Percentiles rank a stretch among this genome's conserved stretches.
Conservation (phyloP, 2,329 filamentous ascomycete genomes). For the Fusarium sp. region DNA sequence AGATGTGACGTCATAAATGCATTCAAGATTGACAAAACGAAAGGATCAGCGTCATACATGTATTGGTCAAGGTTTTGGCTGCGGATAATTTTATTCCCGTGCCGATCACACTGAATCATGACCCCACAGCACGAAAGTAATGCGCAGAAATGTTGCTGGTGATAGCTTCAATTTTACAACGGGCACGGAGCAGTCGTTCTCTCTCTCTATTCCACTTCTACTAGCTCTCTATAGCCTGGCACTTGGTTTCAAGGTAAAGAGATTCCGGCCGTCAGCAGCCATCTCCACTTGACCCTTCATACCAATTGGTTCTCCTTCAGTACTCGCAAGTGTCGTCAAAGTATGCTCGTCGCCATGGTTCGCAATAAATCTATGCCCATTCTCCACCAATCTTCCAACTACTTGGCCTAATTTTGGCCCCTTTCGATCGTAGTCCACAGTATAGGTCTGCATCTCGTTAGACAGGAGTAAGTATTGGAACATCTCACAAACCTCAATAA, state of each 20-base stretch:
- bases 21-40: background rate
- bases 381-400: conserved; percentile 35
- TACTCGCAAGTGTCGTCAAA: conserved; percentile 24
- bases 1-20: conserved; percentile 27
- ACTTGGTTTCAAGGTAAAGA: background rate
- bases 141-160: background rate
- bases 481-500: conserved; percentile 39
- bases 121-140: background rate
- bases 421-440: conserved; percentile 47
- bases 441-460: conserved; percentile 45
- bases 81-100: background rate
- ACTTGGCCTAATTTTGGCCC: conserved; percentile 38
- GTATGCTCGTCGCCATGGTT: conserved; percentile 46
- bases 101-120: background rate
- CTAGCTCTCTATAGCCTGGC: background rate
- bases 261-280: background rate
- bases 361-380: conserved; percentile 45
- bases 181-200: accelerated
- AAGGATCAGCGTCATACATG: conserved; percentile 1
- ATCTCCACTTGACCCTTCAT: background rate
- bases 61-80: background rate
- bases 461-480: accelerated
- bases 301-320: conserved; percentile 37
- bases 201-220: background rate
- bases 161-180: background rate